Conservation (phyloP, 495 filamentous ascomycete genomes). For the Penicillium manginii region DNA sequence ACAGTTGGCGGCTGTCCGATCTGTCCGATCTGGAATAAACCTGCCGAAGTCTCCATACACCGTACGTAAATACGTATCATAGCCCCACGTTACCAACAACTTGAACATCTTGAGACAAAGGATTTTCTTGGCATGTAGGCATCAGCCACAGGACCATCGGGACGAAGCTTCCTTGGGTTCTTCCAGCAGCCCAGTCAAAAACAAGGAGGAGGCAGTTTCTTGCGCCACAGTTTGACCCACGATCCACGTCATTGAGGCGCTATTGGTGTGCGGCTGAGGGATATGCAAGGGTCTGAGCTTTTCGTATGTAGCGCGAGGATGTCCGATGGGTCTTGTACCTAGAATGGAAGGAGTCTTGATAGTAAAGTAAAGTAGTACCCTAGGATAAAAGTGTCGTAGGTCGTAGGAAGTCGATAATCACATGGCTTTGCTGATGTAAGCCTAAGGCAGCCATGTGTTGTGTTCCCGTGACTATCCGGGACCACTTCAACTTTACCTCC, state of each 20-base stretch:
- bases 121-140: neutral
- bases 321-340: neutral
- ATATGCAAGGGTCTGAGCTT: constrained; percentile 1
- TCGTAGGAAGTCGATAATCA: too few relatives aligned
- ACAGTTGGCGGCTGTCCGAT: too few relatives aligned
- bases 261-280: neutral
- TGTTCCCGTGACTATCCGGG: neutral
- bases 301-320: too few relatives aligned
- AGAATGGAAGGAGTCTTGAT: too few relatives aligned
- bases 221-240: constrained; percentile 5
- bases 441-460: neutral
- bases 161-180: neutral
- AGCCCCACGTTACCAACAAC: neutral
- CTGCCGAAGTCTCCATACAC: too few relatives aligned
- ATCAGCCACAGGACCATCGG: neutral
- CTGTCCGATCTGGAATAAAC: too few relatives aligned
- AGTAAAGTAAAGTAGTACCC: too few relatives aligned
- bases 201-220: neutral
- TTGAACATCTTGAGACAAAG: neutral
- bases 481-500: neutral
- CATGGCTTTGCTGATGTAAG: too few relatives aligned
- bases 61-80: neutral
- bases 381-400: too few relatives aligned
- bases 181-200: neutral
- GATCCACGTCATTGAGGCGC: neutral